A percentile compares a stretch with the other conserved stretches of the same genome.
These are phyloP conservation scores for Amyloporia xantha DNA, from an alignment of 768 basidiomycete genomes.

Conservation along the genomic window DNA sequence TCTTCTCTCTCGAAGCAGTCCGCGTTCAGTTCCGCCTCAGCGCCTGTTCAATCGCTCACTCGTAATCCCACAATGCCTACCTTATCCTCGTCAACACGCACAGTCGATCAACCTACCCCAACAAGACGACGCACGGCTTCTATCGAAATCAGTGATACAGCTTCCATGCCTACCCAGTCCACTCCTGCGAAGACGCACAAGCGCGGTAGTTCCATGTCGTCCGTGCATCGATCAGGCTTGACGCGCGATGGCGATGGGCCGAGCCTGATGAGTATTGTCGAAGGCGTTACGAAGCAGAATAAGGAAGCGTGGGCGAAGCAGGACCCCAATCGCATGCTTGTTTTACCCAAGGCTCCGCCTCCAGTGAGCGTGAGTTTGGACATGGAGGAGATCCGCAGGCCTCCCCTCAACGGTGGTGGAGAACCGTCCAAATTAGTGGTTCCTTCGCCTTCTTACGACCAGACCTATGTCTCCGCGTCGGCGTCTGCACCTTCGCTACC, in stretches of 20 bases:
- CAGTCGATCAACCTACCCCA: slow-evolving; percentile 4
- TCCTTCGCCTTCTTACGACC: slow-evolving; percentile 6
- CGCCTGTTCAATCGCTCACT: slow-evolving; percentile 8
- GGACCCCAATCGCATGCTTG: slow-evolving; percentile 27
- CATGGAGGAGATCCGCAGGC: neutral
- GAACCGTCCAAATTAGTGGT: neutral
- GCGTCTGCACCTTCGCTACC: slow-evolving; percentile 14
- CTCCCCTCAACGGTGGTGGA: neutral
- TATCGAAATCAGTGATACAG: slow-evolving; percentile 6
- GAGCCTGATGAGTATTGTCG: slow-evolving; percentile 66
- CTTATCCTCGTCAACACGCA: neutral
- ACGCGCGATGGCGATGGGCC: slow-evolving; percentile 14
- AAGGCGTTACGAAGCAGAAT: slow-evolving; percentile 44
- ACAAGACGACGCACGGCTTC: slow-evolving; percentile 9
- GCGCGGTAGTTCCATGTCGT: slow-evolving; percentile 9
- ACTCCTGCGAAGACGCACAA: slow-evolving; percentile 6
- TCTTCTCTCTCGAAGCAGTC: slow-evolving; percentile 23
- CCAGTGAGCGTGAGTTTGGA: slow-evolving; percentile 24
- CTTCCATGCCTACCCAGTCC: neutral
- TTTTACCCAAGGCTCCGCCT: slow-evolving; percentile 42
- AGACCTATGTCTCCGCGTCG: slow-evolving; percentile 11
- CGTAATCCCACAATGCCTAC: neutral
- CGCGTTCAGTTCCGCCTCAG: slow-evolving; percentile 17
- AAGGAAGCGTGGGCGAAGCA: slow-evolving; percentile 22
- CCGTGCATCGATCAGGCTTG: neutral